Percentiles rank a stretch among this genome's conserved stretches.
phyloP scores from a whole-genome alignment of 2,329 filamentous ascomycete genomes.

The Xylaria polymorpha region DNA sequence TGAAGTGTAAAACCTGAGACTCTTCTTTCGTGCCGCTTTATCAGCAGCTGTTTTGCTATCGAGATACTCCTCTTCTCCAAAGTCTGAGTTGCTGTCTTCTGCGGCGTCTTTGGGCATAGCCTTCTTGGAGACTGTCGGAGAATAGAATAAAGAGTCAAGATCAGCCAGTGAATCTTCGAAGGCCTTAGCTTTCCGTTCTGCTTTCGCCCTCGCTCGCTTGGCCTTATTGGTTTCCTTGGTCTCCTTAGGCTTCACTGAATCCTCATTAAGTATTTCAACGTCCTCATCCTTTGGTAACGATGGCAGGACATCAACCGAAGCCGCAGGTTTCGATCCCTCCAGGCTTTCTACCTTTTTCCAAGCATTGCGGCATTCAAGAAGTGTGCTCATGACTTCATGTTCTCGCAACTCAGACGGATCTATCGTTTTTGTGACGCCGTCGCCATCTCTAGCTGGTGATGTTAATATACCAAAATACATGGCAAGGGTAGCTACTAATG shows the following conservation, averaged over 20 bases:
- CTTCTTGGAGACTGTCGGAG: slow-evolving; percentile 59
- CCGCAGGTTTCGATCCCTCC: slow-evolving; percentile 57
- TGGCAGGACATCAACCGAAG: slow-evolving; percentile 36
- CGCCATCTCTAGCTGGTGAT: slow-evolving; percentile 74
- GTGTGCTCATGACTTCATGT: slow-evolving; percentile 88
- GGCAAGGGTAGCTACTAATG: slow-evolving; percentile 86
- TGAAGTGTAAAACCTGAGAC: slow-evolving; percentile 95
- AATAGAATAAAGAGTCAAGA: slow-evolving; percentile 71
- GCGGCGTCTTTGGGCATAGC: slow-evolving; percentile 37
- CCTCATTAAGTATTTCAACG: slow-evolving; percentile 51
- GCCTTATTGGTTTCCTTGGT: slow-evolving; percentile 46
- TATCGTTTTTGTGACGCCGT: slow-evolving; percentile 67
- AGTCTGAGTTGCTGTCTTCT: slow-evolving; percentile 80
- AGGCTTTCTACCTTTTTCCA: slow-evolving; percentile 81
- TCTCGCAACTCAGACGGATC: slow-evolving; percentile 84
- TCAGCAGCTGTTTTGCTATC: slow-evolving; percentile 83
- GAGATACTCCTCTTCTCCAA: slow-evolving; percentile 87
- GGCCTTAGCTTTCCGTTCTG: slow-evolving; percentile 61
- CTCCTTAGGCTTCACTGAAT: slow-evolving; percentile 44
- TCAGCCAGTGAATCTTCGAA: slow-evolving; percentile 78
- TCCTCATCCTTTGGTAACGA: slow-evolving; percentile 49
- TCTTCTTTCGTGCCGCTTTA: slow-evolving; percentile 91
- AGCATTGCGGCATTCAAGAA: slow-evolving; percentile 81
- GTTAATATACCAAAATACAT: slow-evolving; percentile 97
- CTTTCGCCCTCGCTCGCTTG: slow-evolving; percentile 55